Conservation (phyloP, 352 stramenopile species). For the Phytophthora constricta region DNA sequence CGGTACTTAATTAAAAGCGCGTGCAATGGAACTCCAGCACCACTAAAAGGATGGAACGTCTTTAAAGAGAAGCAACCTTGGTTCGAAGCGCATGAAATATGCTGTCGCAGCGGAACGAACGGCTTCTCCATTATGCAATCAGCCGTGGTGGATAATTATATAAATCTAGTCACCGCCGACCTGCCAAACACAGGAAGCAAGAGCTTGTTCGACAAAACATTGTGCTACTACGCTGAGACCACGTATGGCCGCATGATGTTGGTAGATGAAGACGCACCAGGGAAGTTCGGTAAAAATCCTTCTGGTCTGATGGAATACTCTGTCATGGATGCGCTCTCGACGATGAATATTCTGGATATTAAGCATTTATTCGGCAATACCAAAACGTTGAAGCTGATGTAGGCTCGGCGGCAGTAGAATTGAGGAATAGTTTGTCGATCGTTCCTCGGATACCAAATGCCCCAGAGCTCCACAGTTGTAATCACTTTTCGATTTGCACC, state of each 20-base stretch:
- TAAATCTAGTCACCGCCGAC: constrained; percentile 7
- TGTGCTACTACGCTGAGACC: constrained; percentile 43
- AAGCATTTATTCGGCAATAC: constrained; percentile 56
- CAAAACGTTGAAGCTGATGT: constrained; percentile 52
- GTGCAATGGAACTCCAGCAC: constrained; percentile 38
- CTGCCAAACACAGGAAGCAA: constrained; percentile 27
- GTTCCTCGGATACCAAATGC: no score
- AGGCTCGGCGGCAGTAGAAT: constrained; percentile 1
- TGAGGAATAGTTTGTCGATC: no score
- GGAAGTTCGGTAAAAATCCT: constrained; percentile 36
- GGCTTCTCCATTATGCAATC: constrained; percentile 13
- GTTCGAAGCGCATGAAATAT: constrained; percentile 16
- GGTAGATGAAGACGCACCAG: constrained; percentile 41
- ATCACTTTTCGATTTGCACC: no score
- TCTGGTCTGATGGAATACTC: constrained; percentile 43
- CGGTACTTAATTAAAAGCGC: constrained; percentile 43
- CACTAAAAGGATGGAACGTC: constrained; percentile 7
- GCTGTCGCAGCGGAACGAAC: constrained; percentile 15
- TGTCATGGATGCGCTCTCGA: constrained; percentile 52
- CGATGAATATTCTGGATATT: constrained; percentile 58
- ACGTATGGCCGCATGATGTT: constrained; percentile 47
- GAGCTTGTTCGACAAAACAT: constrained; percentile 57
- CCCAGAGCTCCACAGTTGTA: no score
- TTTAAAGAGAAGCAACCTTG: background rate
- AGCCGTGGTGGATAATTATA: background rate